A percentile compares a stretch with the other conserved stretches of the same genome.
Evolutionary conservation across 345 rosid genomes (phyloP).

Genomic region (Rhodamnia argentea): DNA sequence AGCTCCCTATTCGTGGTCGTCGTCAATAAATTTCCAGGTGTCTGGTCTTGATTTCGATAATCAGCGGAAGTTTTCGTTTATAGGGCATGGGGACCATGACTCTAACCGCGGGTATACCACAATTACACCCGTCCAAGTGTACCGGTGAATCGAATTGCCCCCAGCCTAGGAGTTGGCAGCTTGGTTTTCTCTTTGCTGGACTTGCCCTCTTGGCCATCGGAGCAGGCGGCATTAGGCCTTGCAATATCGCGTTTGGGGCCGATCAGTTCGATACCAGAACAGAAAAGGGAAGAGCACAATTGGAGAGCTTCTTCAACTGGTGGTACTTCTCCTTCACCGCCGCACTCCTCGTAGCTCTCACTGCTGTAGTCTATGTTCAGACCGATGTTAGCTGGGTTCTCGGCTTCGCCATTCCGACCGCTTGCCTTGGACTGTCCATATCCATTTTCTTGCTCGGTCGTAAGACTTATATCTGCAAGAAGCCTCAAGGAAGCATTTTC

Average conservation of each 20-base stretch:
- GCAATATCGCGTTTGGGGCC: slow-evolving; percentile 78
- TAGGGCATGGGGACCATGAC: slow-evolving; percentile 60
- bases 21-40: neutral
- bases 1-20: neutral
- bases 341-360: slow-evolving; percentile 44
- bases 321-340: slow-evolving; percentile 71
- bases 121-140: slow-evolving; percentile 37
- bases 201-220: slow-evolving; percentile 51
- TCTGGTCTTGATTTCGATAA: neutral
- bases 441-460: slow-evolving; percentile 44
- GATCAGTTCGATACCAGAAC: slow-evolving; percentile 60
- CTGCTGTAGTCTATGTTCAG: slow-evolving; percentile 55
- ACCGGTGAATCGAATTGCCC: slow-evolving; percentile 12
- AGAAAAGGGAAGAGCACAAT: slow-evolving; percentile 33
- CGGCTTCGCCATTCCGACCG: slow-evolving; percentile 55
- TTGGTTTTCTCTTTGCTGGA: slow-evolving; percentile 25
- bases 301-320: slow-evolving; percentile 73
- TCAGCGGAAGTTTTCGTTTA: neutral
- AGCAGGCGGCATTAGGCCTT: slow-evolving; percentile 65
- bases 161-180: slow-evolving; percentile 35
- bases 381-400: slow-evolving; percentile 57
- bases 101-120: slow-evolving; percentile 32
- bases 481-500: slow-evolving; percentile 53
- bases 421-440: slow-evolving; percentile 36
- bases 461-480: slow-evolving; percentile 27